These are phyloP conservation scores for Lactarius sp. DNA, from an alignment of 768 basidiomycete genomes.

Conservation along the genomic window DNA sequence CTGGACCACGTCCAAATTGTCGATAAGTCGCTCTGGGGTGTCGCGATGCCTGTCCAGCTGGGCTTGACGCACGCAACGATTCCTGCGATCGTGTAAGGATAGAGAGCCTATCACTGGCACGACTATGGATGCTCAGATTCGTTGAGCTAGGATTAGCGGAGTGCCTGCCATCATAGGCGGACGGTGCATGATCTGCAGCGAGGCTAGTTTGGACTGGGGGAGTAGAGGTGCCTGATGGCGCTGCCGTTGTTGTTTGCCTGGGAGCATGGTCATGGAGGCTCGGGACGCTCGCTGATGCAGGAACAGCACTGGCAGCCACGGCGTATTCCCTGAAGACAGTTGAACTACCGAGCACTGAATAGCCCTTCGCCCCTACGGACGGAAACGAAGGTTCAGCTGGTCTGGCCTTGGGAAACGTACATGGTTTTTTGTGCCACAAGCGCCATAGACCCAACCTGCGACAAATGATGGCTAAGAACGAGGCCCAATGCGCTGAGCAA, in stretches of 20 bases:
- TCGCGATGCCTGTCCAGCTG: slow-evolving; percentile 4
- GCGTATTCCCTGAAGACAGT: not conserved
- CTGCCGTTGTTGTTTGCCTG: not conserved
- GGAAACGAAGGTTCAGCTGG: not conserved
- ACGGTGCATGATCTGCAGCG: not conserved
- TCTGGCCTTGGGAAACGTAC: not conserved
- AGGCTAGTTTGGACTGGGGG: not conserved
- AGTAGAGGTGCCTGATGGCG: not conserved
- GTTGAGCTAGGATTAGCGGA: not conserved
- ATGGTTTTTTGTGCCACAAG: not conserved
- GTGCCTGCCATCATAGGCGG: not conserved
- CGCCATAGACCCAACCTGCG: not conserved
- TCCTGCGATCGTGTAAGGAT: slow-evolving; percentile 1
- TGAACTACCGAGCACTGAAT: not conserved
- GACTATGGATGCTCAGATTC: slow-evolving; percentile 12
- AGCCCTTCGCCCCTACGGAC: not conserved
- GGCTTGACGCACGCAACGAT: not conserved
- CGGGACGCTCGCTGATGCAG: slow-evolving; percentile 7
- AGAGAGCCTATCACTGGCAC: slow-evolving; percentile 12
- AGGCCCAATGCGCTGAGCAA: not conserved
- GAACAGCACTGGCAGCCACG: slow-evolving; percentile 7
- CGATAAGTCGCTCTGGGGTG: slow-evolving; percentile 1
- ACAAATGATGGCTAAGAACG: not conserved
- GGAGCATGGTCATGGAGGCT: not conserved
- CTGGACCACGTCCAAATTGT: slow-evolving; percentile 11